Evolutionary conservation across 805 yeast species (phyloP).

Genomic region (Suhomyces faveliae): DNA sequence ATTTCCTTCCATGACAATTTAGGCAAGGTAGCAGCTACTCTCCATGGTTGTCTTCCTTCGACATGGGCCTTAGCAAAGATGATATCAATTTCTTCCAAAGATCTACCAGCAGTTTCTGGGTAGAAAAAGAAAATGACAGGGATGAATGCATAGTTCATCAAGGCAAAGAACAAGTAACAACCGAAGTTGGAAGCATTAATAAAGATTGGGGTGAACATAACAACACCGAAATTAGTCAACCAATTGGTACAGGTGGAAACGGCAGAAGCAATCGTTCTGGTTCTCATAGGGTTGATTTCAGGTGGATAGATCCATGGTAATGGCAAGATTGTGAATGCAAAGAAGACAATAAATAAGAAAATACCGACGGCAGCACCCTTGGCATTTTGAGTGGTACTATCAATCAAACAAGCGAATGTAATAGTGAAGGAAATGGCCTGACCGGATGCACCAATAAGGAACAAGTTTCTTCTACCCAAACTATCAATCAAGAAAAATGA

Average conservation of each 20-base stretch:
- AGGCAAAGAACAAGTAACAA: slow-evolving; percentile 26
- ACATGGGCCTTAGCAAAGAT: slow-evolving; percentile 60
- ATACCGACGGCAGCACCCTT: slow-evolving; percentile 36
- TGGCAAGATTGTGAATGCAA: slow-evolving; percentile 33
- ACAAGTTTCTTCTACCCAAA: slow-evolving; percentile 36
- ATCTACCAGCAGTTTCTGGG: slow-evolving; percentile 46
- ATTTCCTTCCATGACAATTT: slow-evolving; percentile 55
- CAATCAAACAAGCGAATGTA: slow-evolving; percentile 25
- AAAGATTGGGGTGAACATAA: slow-evolving; percentile 36
- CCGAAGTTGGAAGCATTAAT: slow-evolving; percentile 25
- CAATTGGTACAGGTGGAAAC: slow-evolving; percentile 37
- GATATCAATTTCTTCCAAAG: slow-evolving; percentile 50
- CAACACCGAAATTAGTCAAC: slow-evolving; percentile 37
- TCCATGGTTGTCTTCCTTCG: slow-evolving; percentile 58
- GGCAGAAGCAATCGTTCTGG: slow-evolving; percentile 37
- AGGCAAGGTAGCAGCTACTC: slow-evolving; percentile 64
- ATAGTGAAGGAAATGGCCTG: slow-evolving; percentile 32
- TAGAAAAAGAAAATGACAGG: slow-evolving; percentile 56
- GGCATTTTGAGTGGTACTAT: slow-evolving; percentile 18
- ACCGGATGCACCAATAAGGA: slow-evolving; percentile 31
- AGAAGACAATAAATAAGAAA: slow-evolving; percentile 30
- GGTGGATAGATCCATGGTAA: slow-evolving; percentile 40
- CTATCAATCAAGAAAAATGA: slow-evolving; percentile 34
- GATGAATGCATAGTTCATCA: slow-evolving; percentile 33
- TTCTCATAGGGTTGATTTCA: slow-evolving; percentile 36